These are phyloP conservation scores for Myxozyma lipomycoides DNA, from an alignment of 805 yeast species.

Conservation along the genomic window DNA sequence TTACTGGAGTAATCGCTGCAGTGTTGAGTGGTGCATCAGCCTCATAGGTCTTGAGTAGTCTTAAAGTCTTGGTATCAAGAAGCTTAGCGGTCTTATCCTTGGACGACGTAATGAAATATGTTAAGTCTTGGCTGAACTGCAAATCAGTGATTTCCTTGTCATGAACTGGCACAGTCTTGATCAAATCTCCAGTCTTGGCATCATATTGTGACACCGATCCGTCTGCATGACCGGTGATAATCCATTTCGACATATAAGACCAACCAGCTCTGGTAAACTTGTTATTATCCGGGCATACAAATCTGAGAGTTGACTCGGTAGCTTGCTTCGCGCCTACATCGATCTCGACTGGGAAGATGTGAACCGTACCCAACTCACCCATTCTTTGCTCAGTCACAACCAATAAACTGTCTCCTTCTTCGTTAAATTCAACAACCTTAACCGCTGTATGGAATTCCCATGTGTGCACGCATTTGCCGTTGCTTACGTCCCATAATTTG, in stretches of 20 bases:
- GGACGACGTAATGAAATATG: slow-evolving; percentile 88
- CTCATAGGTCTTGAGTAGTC: slow-evolving; percentile 65
- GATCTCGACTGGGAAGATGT: slow-evolving; percentile 58
- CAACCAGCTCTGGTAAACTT: slow-evolving; percentile 83
- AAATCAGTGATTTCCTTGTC: slow-evolving; percentile 75
- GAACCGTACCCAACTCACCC: slow-evolving; percentile 78
- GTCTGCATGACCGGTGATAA: slow-evolving; percentile 83
- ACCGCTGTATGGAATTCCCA: slow-evolving; percentile 82
- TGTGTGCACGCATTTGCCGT: slow-evolving; percentile 69
- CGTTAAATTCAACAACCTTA: slow-evolving; percentile 81
- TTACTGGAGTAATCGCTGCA: slow-evolving; percentile 89
- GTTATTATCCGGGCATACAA: slow-evolving; percentile 38
- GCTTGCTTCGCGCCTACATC: slow-evolving; percentile 39
- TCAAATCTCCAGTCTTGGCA: slow-evolving; percentile 65
- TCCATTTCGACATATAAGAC: slow-evolving; percentile 56
- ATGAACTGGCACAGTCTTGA: slow-evolving; percentile 61
- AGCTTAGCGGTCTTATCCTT: slow-evolving; percentile 83
- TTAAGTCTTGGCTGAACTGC: slow-evolving; percentile 80
- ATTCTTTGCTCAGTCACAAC: slow-evolving; percentile 86
- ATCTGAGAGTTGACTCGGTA: slow-evolving; percentile 25
- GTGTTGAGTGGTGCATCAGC: slow-evolving; percentile 94
- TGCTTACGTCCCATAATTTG: slow-evolving; percentile 77
- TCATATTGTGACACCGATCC: slow-evolving; percentile 81
- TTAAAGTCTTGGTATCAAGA: slow-evolving; percentile 71
- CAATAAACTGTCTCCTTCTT: slow-evolving; percentile 62